Evolutionary conservation across 2,329 filamentous ascomycete species (phyloP).

Genomic region (Aspergillus sp.): DNA sequence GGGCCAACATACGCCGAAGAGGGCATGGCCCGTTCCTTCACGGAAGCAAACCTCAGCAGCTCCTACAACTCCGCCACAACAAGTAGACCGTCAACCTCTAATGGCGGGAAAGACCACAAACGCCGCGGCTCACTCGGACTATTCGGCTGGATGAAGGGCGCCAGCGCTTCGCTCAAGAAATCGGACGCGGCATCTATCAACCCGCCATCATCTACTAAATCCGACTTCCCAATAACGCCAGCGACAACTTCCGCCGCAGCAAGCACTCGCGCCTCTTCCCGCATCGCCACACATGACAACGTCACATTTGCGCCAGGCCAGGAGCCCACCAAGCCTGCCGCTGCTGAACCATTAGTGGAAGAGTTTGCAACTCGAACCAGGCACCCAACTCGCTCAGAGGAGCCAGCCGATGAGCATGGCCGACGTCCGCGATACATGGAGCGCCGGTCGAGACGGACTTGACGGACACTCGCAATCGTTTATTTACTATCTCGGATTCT

Average conservation of each 20-base stretch:
- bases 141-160: constrained; percentile 43
- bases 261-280: constrained; percentile 5
- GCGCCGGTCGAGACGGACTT: constrained; percentile 26
- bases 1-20: constrained; percentile 16
- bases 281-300: constrained; percentile 19
- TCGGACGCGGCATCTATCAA: constrained; percentile 10
- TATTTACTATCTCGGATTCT: neutral
- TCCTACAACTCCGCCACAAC: constrained; percentile 4
- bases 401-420: constrained; percentile 13
- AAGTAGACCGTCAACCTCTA: constrained; percentile 26
- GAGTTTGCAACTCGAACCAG: constrained; percentile 17
- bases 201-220: neutral
- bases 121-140: constrained; percentile 39
- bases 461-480: neutral
- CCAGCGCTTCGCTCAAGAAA: constrained; percentile 21
- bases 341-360: constrained; percentile 8
- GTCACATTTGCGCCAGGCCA: neutral
- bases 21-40: constrained; percentile 28
- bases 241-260: neutral
- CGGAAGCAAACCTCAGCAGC: constrained; percentile 23
- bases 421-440: constrained; percentile 34
- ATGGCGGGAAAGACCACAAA: constrained; percentile 33
- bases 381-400: constrained; percentile 9
- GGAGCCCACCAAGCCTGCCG: constrained; percentile 4
- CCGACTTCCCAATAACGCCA: neutral